Evolutionary conservation across 2,329 filamentous ascomycete genomes (phyloP), one percentile per base, ranked within the genome.

Genomic region (Albifimbria verrucaria): DNA sequence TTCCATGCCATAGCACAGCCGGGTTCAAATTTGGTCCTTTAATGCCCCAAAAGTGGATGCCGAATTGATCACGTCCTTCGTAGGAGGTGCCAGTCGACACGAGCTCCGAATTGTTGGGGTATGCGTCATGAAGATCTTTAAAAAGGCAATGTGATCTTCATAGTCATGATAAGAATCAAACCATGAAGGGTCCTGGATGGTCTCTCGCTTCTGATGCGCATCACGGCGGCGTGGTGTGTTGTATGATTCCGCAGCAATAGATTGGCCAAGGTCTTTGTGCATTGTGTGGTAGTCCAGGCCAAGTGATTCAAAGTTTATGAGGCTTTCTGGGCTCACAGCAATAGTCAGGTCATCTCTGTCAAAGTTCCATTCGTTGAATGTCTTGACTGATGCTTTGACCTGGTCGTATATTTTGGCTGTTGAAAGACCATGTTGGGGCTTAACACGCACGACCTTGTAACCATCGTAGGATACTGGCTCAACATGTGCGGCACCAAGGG

Each of bases 1-100:
- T 85, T 12, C 76, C 77, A 62, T 85, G 81, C 61, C 79, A 77
- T 43, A 85, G 72, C 43, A 83, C 66, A 18, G 78, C 81, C 1
- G 79, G 79, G 56, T 79, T 79, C 24, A 59, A 65, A 25, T 76
- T 74, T 49, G 70, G 71, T 2, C 73, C 72, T 2, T 62, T 62
- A 49, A 62, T 69, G 2, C 81, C 81, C 66, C 73, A 84, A 50
- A 85, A 70, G 55, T 83, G 81, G 42, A 85, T 69, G 0, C 86
- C 89, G 15, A 80, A 78, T 52, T 92, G 90, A 56, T 67, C 55
- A 23, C 74, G 70, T 4, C 76, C 77, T 48, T 77, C 63, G 42
- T 68, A 64, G 0, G 78, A 78, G 39, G 63, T 71, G 17, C 80
- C 80, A 5, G 74, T 68, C 10, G 68, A 72, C 28, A 82, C 69